Percentiles rank a stretch among this genome's conserved stretches.
Evolutionary conservation across 2,329 filamentous ascomycete species (phyloP).

Genomic region (Talaromyces sp.): DNA sequence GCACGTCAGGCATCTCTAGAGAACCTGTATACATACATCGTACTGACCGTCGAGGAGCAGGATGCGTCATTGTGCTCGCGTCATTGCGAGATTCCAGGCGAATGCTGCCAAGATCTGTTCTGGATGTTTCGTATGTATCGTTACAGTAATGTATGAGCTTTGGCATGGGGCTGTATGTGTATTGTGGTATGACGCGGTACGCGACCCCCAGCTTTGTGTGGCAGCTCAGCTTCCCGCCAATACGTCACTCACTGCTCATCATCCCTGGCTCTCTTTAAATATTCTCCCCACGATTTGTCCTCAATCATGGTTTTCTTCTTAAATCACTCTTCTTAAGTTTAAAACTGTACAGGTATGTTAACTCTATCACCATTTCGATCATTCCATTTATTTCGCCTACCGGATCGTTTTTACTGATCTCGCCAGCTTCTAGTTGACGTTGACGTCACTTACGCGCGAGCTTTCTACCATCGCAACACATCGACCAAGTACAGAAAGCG

Average conservation of each 20-base stretch:
- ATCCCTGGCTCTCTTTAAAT: conserved; percentile 12
- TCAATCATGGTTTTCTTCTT: not conserved
- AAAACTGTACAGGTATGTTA: not conserved
- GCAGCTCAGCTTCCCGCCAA: conserved; percentile 9
- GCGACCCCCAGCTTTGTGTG: not conserved
- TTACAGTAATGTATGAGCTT: not conserved
- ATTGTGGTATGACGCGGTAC: not conserved
- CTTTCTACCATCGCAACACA: not conserved
- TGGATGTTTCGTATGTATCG: not conserved
- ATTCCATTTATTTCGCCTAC: not conserved
- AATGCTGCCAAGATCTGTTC: not conserved
- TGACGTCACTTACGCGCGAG: not conserved
- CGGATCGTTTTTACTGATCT: not conserved
- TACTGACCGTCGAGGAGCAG: no score
- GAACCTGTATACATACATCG: no score
- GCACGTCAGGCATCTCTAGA: not conserved
- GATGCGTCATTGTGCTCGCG: conserved; percentile 2
- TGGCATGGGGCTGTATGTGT: not conserved
- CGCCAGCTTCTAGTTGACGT: not conserved
- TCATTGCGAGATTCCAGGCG: not conserved
- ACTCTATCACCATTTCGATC: not conserved
- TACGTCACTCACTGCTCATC: conserved; percentile 17
- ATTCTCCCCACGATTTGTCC: not conserved
- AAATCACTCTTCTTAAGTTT: not conserved
- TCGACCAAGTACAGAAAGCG: not conserved